A percentile compares a stretch with the other conserved stretches of the same genome.
Conservation (phyloP, 768 basidiomycete species). For the Leccinum fibrillosum region DNA sequence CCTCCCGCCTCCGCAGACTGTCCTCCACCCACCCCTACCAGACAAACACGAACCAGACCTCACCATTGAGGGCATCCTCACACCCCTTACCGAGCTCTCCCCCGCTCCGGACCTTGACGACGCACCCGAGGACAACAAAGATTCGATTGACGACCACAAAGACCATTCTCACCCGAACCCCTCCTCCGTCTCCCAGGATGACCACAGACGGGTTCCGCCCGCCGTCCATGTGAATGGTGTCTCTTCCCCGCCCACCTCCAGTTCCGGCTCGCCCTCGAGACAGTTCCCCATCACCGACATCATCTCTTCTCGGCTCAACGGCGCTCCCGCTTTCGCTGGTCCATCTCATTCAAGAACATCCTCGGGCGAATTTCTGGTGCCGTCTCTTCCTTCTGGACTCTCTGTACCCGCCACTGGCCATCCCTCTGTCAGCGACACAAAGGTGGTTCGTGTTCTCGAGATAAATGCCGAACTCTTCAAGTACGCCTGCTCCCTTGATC, state of each 20-base stretch:
- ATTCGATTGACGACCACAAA: slow-evolving; percentile 36
- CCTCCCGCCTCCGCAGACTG: slow-evolving; percentile 16
- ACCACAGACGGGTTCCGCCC: slow-evolving; percentile 17
- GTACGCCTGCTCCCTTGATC: slow-evolving; percentile 36
- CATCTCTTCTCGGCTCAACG: slow-evolving; percentile 21
- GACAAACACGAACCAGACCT: slow-evolving; percentile 36
- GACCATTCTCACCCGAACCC: slow-evolving; percentile 9
- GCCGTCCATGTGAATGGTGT: slow-evolving; percentile 22
- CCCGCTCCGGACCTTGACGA: slow-evolving; percentile 61
- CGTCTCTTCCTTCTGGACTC: slow-evolving; percentile 29
- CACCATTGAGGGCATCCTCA: slow-evolving; percentile 40
- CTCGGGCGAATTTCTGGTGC: slow-evolving; percentile 26
- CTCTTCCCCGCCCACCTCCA: slow-evolving; percentile 17
- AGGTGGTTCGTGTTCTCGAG: slow-evolving; percentile 60
- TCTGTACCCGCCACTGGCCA: slow-evolving; percentile 7
- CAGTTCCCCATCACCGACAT: slow-evolving; percentile 20
- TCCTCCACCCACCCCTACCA: slow-evolving; percentile 12
- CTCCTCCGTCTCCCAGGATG: slow-evolving; percentile 17
- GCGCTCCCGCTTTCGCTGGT: slow-evolving; percentile 14
- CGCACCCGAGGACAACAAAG: slow-evolving; percentile 23
- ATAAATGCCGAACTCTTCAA: slow-evolving; percentile 68
- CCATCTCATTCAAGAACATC: slow-evolving; percentile 28
- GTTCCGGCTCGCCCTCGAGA: slow-evolving; percentile 19
- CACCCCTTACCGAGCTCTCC: slow-evolving; percentile 76
- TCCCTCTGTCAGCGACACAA: slow-evolving; percentile 26